phyloP scores from a whole-genome alignment of 1,284 basidiomycete species.

The Golubevia pallescens region DNA sequence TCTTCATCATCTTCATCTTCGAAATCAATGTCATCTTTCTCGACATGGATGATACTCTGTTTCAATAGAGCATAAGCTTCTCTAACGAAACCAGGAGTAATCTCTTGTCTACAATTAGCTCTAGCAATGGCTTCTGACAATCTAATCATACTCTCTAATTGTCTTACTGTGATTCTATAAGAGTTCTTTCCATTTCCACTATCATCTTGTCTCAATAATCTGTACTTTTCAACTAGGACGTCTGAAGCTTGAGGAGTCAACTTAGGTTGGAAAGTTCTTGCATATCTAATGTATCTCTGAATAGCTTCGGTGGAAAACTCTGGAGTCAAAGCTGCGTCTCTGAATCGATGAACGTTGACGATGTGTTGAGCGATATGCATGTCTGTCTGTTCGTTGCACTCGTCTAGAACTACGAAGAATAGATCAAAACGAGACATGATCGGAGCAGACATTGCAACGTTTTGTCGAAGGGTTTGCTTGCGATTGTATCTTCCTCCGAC shows the following conservation, averaged over 20 bases:
- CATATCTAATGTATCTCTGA: conserved; percentile 62
- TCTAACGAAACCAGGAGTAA: conserved; percentile 57
- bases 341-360: conserved; percentile 63
- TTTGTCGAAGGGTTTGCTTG: conserved; percentile 61
- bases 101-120: conserved; percentile 55
- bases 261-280: conserved; percentile 61
- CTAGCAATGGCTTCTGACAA: conserved; percentile 61
- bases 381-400: conserved; percentile 61
- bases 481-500: conserved; percentile 64
- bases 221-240: conserved; percentile 59
- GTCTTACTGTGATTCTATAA: conserved; percentile 62
- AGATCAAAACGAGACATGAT: conserved; percentile 65
- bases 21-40: conserved; percentile 63
- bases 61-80: conserved; percentile 57
- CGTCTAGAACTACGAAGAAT: conserved; percentile 64
- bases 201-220: conserved; percentile 57
- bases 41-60: conserved; percentile 63
- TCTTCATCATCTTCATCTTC: conserved; percentile 44
- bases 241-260: conserved; percentile 61
- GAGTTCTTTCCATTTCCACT: conserved; percentile 53
- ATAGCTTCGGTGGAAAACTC: conserved; percentile 62
- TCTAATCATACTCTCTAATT: conserved; percentile 61
- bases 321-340: conserved; percentile 55
- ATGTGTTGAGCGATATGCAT: conserved; percentile 64
- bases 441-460: conserved; percentile 63